Conservation (phyloP, 768 basidiomycete species). For the Leucocoprinus leucothites region DNA sequence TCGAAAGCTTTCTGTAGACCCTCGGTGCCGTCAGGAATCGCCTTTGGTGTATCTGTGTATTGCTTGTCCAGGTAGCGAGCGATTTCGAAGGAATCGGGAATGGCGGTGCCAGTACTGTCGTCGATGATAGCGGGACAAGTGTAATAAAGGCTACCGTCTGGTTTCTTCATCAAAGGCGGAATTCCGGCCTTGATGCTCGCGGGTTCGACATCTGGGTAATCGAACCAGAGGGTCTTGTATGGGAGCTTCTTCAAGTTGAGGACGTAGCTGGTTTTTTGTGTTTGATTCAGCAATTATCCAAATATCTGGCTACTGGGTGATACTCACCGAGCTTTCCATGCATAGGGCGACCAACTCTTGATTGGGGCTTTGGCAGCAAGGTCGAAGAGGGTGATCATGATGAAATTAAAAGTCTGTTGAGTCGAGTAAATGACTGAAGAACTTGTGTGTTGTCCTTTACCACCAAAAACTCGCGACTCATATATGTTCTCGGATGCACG, state of each 20-base stretch:
- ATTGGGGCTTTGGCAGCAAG: neutral
- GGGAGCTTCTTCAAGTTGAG: conserved; percentile 13
- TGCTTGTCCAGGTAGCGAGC: conserved; percentile 43
- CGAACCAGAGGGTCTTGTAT: conserved; percentile 11
- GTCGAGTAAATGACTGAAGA: neutral
- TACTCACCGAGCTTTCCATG: conserved; percentile 12
- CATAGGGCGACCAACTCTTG: conserved; percentile 8
- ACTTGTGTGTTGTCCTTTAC: no score
- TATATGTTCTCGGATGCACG: no score
- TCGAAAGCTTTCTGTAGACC: conserved; percentile 2
- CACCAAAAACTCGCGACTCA: no score
- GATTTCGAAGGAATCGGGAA: conserved; percentile 40
- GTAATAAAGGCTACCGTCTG: conserved; percentile 5
- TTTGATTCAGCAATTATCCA: neutral
- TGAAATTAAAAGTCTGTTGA: neutral
- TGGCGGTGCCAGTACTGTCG: conserved; percentile 31
- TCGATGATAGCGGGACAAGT: conserved; percentile 23
- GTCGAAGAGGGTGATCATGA: conserved; percentile 17
- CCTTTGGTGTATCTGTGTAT: conserved; percentile 31
- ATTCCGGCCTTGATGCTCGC: conserved; percentile 1
- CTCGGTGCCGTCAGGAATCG: conserved; percentile 17
- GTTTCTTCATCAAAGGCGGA: neutral
- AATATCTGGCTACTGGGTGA: neutral
- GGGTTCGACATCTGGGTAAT: conserved; percentile 8
- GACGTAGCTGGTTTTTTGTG: neutral